Evolutionary conservation across 2,329 filamentous ascomycete species (phyloP).

Genomic region (Colletotrichum gloeosporioides): DNA sequence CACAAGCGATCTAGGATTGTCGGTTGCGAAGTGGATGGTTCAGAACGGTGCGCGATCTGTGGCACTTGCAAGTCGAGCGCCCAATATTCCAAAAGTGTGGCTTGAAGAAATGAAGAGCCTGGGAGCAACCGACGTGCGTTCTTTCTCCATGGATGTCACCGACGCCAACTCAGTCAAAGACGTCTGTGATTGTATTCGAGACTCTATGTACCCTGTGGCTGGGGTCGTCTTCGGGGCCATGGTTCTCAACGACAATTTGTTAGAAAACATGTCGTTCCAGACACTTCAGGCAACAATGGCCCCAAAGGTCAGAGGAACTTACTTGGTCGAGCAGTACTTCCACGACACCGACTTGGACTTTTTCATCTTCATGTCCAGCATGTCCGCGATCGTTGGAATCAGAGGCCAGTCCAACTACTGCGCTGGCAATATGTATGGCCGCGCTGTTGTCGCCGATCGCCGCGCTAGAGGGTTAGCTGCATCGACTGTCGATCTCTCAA

Average conservation of each 20-base stretch:
- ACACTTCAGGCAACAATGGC: constrained; percentile 34
- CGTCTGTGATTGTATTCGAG: neutral
- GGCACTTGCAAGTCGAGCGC: constrained; percentile 39
- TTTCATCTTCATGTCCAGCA: constrained; percentile 39
- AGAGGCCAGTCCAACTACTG: constrained; percentile 49
- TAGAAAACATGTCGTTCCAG: constrained; percentile 32
- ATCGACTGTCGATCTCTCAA: constrained; percentile 41
- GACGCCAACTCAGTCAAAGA: neutral
- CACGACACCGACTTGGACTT: constrained; percentile 34
- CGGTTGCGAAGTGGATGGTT: constrained; percentile 40
- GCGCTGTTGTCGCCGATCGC: constrained; percentile 37
- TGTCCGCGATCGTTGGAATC: constrained; percentile 31
- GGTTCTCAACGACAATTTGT: constrained; percentile 42
- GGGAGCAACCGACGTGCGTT: neutral
- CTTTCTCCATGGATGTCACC: neutral
- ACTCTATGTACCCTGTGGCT: constrained; percentile 34
- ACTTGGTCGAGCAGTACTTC: constrained; percentile 34
- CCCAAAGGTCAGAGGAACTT: constrained; percentile 39
- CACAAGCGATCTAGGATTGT: constrained; percentile 35
- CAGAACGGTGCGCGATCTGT: constrained; percentile 35
- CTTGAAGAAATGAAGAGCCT: neutral
- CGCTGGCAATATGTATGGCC: constrained; percentile 49
- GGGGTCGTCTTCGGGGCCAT: constrained; percentile 50
- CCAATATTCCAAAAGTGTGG: constrained; percentile 28
- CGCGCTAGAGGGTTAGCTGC: constrained; percentile 39